Conservation (phyloP, 2,329 filamentous ascomycete species). For the Alternaria arborescens region DNA sequence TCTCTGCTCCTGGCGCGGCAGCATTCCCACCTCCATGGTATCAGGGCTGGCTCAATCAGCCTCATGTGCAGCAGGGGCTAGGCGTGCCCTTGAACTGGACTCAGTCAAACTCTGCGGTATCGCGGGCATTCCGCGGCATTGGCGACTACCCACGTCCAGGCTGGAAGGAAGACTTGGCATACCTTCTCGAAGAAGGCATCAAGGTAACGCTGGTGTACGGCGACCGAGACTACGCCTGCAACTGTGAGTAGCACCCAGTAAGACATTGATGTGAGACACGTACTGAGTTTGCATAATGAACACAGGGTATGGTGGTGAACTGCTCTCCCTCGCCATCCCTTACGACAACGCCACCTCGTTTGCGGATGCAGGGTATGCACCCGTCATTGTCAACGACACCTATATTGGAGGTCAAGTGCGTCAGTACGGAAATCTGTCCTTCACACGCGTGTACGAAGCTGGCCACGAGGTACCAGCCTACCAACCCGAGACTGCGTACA, state of each 20-base stretch:
- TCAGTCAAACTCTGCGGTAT: conserved; percentile 52
- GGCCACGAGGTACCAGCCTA: conserved; percentile 62
- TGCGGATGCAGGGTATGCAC: conserved; percentile 72
- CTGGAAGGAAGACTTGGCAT: conserved; percentile 59
- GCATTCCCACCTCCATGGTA: conserved; percentile 54
- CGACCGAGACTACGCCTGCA: conserved; percentile 58
- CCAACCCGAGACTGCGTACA: conserved; percentile 60
- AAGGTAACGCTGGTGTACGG: conserved; percentile 46
- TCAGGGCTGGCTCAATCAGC: conserved; percentile 65
- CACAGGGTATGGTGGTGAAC: conserved; percentile 73
- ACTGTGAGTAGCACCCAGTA: conserved; percentile 51
- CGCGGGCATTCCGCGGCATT: conserved; percentile 56
- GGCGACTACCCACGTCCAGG: conserved; percentile 60
- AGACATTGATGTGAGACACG: neutral
- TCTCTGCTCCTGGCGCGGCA: conserved; percentile 61
- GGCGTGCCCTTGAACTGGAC: conserved; percentile 70
- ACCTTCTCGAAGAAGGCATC: conserved; percentile 61
- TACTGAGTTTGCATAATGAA: neutral
- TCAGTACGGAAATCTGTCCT: conserved; percentile 74
- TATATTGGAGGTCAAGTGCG: conserved; percentile 77
- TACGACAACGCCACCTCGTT: conserved; percentile 65
- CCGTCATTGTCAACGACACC: conserved; percentile 72
- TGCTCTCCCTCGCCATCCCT: conserved; percentile 68
- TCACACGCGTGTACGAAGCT: conserved; percentile 61
- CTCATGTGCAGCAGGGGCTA: conserved; percentile 62